Evolutionary conservation across 2,329 filamentous ascomycete species (phyloP), one percentile per base, ranked within the genome.

Genomic region (Fusarium scirpi): DNA sequence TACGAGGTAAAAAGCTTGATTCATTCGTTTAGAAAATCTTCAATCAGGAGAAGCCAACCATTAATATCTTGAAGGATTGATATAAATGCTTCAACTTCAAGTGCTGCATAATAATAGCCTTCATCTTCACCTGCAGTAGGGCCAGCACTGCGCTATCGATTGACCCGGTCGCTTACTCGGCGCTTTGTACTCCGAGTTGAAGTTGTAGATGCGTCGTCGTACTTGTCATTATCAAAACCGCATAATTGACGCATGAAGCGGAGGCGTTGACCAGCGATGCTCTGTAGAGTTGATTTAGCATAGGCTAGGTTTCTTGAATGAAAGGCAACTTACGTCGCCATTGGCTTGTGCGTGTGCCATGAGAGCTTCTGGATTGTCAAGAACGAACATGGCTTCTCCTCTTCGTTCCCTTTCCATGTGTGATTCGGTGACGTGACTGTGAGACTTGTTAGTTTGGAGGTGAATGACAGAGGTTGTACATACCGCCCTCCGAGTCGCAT

Each of bases 331-430:
- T 75, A 90, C 89, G 70, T 89, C 85, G 32, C 83, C 82, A 30
- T 82, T 81, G 67, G 84, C 84, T 69, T 86, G 83, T 4, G 89
- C 86, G 44, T 87, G 84, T 81, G 88, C 88, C 82, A 89, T 86
- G 49, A 91, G 78, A 59, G 87, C 78, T 73, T 90, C 88, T 0
- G 87, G 88, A 27, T 78, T 84, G 67, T 88, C 85, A 4, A 91
- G 82, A 41, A 90, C 82, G 13, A 84, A 80, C 22, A 85, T 80
- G 15, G 88, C 88, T 66, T 84, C 82, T 46, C 84, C 81, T 16
- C 84, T 83, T 6, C 80, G 79, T 67, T 87, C 84, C 6, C 76
- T 71, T 16, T 79, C 77, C 49, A 78, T 78, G 64, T 82, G 85
- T 25, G 82, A 72, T 65, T 87, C 84, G 18, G 77, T 73, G 48